Conservation (phyloP, 2,329 filamentous ascomycete species). For the Nemania abortiva region DNA sequence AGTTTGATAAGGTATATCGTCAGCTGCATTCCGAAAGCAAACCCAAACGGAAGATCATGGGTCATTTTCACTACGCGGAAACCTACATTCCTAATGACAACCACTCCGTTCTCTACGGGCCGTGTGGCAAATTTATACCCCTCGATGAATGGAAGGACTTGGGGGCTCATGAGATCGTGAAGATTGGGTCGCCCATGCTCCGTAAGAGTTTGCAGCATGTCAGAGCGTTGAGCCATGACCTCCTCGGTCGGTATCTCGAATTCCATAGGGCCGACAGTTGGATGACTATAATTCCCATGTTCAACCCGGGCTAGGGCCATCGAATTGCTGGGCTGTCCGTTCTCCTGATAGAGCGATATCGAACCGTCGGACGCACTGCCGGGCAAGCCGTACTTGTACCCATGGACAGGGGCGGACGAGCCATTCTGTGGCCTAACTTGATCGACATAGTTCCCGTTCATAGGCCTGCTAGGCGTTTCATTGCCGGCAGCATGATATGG, state of each 20-base stretch:
- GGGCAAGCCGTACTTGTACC: conserved; percentile 17
- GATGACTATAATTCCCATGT: background rate
- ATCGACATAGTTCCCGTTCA: too few relatives aligned
- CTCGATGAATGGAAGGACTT: conserved; percentile 32
- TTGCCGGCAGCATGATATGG: too few relatives aligned
- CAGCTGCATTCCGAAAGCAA: background rate
- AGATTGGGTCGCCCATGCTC: conserved; percentile 26
- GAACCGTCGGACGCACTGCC: conserved; percentile 19
- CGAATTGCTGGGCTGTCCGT: background rate
- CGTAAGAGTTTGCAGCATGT: conserved; percentile 27
- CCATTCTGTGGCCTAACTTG: background rate
- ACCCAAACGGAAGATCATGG: background rate
- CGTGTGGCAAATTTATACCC: background rate
- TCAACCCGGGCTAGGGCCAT: background rate
- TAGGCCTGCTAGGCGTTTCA: too few relatives aligned
- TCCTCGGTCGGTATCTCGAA: conserved; percentile 10
- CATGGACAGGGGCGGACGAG: background rate
- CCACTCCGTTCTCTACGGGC: conserved; percentile 53
- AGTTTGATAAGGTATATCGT: conserved; percentile 5
- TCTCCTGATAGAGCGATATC: background rate
- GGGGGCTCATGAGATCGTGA: conserved; percentile 16
- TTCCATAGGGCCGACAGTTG: conserved; percentile 14
- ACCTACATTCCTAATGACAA: conserved; percentile 65
- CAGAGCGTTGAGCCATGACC: conserved; percentile 22
- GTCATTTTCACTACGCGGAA: background rate